phyloP scores from a whole-genome alignment of 2,329 filamentous ascomycete species.

The Penicillium sp. region DNA sequence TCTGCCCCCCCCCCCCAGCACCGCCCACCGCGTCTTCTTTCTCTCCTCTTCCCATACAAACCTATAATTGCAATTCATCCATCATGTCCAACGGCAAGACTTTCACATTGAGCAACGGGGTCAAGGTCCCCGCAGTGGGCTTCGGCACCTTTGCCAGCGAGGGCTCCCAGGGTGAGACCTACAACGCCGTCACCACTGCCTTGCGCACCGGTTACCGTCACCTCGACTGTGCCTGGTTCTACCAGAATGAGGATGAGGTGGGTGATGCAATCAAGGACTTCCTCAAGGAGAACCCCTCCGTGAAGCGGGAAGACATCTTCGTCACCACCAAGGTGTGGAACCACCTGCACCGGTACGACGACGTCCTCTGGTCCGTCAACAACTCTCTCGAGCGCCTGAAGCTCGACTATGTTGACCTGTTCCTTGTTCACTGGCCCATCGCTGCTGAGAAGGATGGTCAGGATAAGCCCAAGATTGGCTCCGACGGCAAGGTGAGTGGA shows the following conservation, averaged over 20 bases:
- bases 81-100: slow-evolving; percentile 51
- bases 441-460: slow-evolving; percentile 46
- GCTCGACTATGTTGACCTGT: slow-evolving; percentile 66
- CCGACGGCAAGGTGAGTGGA: slow-evolving; percentile 46
- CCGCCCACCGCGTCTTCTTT: not conserved
- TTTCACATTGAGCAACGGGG: slow-evolving; percentile 52
- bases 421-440: slow-evolving; percentile 51
- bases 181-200: slow-evolving; percentile 48
- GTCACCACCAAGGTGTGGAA: slow-evolving; percentile 51
- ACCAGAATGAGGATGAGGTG: slow-evolving; percentile 50
- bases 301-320: slow-evolving; percentile 48
- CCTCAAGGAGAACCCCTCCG: slow-evolving; percentile 42
- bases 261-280: slow-evolving; percentile 51
- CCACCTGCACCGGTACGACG: slow-evolving; percentile 45
- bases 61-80: slow-evolving; percentile 13
- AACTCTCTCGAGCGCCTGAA: slow-evolving; percentile 59
- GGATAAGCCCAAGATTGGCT: slow-evolving; percentile 44
- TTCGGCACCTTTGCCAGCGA: slow-evolving; percentile 65
- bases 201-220: slow-evolving; percentile 49
- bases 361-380: slow-evolving; percentile 49
- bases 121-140: slow-evolving; percentile 57
- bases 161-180: slow-evolving; percentile 54
- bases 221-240: slow-evolving; percentile 53
- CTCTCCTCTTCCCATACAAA: slow-evolving; percentile 3
- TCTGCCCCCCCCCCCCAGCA: not conserved